These are phyloP conservation scores for Coemansia aciculifera DNA, from an alignment of 192 early-diverging fungal genomes.

Conservation along the genomic window DNA sequence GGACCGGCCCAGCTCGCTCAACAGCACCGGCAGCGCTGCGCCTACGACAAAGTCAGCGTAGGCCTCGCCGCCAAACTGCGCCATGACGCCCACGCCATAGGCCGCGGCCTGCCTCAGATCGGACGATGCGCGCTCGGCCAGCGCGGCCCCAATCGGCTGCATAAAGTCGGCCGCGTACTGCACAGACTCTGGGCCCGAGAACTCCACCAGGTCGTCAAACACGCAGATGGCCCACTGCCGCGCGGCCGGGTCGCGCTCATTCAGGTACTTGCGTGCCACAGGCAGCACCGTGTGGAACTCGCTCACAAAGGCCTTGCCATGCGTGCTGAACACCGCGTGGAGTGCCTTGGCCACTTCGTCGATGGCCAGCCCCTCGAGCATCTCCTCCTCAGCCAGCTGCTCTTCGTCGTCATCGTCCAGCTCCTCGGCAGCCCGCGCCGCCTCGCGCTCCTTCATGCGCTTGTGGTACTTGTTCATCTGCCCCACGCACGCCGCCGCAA, in stretches of 20 bases:
- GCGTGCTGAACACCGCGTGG: constrained; percentile 76
- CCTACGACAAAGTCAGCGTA: constrained; percentile 71
- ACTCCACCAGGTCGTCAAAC: constrained; percentile 92
- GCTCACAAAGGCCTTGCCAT: constrained; percentile 71
- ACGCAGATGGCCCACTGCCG: constrained; percentile 95
- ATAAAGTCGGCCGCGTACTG: constrained; percentile 66
- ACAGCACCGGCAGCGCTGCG: constrained; percentile 73
- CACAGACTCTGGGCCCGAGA: constrained; percentile 68
- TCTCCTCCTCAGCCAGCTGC: constrained; percentile 75
- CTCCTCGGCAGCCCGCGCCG: constrained; percentile 71
- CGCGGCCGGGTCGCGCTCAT: constrained; percentile 63
- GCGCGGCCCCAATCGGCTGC: constrained; percentile 30
- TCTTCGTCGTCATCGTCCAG: constrained; percentile 95
- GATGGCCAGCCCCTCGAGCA: constrained; percentile 59
- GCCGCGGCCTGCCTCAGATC: constrained; percentile 94
- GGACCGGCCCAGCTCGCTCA: constrained; percentile 66
- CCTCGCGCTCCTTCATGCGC: constrained; percentile 75
- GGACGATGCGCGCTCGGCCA: constrained; percentile 37
- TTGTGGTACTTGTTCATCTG: constrained; percentile 79
- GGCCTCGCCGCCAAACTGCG: constrained; percentile 80
- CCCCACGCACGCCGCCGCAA: constrained; percentile 64
- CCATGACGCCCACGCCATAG: constrained; percentile 92
- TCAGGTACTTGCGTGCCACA: constrained; percentile 65
- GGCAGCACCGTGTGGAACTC: constrained; percentile 82
- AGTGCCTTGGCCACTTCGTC: constrained; percentile 81